Conservation (phyloP, 345 rosid genomes). For the Raphanus sativus region DNA sequence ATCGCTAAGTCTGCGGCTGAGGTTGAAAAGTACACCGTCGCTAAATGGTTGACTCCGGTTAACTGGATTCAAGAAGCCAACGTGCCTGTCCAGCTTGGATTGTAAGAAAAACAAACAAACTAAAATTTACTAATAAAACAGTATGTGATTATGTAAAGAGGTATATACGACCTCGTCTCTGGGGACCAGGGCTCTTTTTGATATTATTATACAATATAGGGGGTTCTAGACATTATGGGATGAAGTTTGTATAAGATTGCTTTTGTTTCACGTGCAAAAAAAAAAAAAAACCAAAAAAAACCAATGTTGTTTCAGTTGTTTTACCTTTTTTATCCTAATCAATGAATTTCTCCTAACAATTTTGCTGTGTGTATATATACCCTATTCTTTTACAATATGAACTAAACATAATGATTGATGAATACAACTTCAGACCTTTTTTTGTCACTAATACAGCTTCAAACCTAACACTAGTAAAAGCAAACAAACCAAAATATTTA, state of each 20-base stretch:
- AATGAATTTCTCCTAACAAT: neutral
- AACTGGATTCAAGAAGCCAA: conserved; percentile 49
- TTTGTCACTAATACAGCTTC: neutral
- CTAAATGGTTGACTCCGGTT: conserved; percentile 42
- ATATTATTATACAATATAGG: conserved; percentile 15
- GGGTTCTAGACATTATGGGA: conserved; percentile 33
- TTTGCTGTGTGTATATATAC: neutral
- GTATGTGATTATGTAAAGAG: neutral
- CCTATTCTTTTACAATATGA: neutral
- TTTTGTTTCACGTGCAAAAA: conserved; percentile 27
- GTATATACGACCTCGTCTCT: conserved; percentile 34
- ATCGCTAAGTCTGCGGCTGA: conserved; percentile 40
- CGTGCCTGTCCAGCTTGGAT: conserved; percentile 38
- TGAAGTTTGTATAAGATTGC: conserved; percentile 31
- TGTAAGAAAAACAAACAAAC: conserved; percentile 23
- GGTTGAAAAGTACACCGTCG: conserved; percentile 46
- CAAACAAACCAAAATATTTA: conserved; percentile 40
- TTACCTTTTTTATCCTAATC: neutral
- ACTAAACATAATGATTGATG: neutral
- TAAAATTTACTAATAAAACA: conserved; percentile 9
- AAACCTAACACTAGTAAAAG: neutral
- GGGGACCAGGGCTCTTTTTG: conserved; percentile 26
- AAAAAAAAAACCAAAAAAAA: neutral
- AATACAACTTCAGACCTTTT: neutral
- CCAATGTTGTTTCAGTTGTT: conserved; percentile 4